Base-by-base conservation (phyloP, 176 grass and related monocot species). In the Hsuehochloa calcarea region DNA sequence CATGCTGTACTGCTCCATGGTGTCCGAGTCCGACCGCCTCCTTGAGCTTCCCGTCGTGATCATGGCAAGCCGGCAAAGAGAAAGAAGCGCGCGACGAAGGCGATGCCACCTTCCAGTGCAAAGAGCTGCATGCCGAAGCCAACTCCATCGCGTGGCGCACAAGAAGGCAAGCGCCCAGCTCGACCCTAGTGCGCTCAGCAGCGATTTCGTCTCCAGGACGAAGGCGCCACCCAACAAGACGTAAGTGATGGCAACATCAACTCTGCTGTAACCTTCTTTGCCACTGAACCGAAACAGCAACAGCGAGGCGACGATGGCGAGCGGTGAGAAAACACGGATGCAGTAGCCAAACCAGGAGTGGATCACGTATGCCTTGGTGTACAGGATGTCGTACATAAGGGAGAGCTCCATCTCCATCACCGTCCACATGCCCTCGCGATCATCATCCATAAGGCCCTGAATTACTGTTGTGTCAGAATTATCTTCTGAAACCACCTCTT, bases 341-440 rank as follows among this genome's bases (percentile, higher is more conserved):
- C 69, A n/a, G 52, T 56, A 77, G 27, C 90, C 90, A 1, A 27
- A 19, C 20, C 70, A 19, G 19, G 50, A 74, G 67, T 89, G 74
- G 15, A 87, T 72, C 1, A 83, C 72, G 5, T 41, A 8, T 9
- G 84, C 71, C 71, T 92, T 92, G 72, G 91, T 92, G 84, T 92
- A 83, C 17, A 92, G 84, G 20, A 92, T 60, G 1, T 88, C 86
- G 73, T 83, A 88, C 39, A 80, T 27, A 4, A 92, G 73, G 2
- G 82, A 84, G 15, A 92, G 59, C 60, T 89, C 87, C 26, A 86
- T 51, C 55, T 86, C 79, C 13, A 61, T 22, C 22, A 35, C 7
- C 31, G 14, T 66, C 23, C 35, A 66, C 8, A 66, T 31, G 27
- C 27, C 2, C 64, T 20, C 4, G 10, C 2, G 9, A 11, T 45